Evolutionary conservation across 73 alveolate species (phyloP).

Genomic region (Symbiodinium natans): DNA sequence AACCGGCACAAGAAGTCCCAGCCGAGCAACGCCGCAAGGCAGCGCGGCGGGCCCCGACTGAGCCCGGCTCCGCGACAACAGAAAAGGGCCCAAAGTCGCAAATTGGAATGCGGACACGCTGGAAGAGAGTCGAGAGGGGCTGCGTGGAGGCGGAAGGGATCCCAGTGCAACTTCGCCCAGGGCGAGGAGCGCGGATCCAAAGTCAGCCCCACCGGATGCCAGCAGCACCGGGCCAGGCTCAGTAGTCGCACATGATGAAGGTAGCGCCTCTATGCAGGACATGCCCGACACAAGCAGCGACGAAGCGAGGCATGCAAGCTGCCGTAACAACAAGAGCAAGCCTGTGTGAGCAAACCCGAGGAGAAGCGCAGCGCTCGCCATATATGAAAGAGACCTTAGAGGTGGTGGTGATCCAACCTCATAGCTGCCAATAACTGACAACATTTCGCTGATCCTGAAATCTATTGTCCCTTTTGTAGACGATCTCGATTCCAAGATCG

Average conservation of each 20-base stretch:
- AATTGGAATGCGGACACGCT: background rate
- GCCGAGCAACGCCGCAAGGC: slow-evolving; percentile 6
- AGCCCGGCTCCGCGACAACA: background rate
- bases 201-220: background rate
- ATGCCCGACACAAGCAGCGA: slow-evolving; percentile 21
- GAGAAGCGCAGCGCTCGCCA: background rate
- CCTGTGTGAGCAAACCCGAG: background rate
- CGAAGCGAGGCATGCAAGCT: background rate
- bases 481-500: background rate
- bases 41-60: background rate
- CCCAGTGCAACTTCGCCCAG: background rate
- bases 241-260: background rate
- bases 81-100: background rate
- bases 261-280: background rate
- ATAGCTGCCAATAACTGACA: background rate
- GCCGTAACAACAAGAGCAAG: background rate
- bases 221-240: background rate
- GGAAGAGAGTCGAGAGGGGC: background rate
- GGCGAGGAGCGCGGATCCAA: background rate
- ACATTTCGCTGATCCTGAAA: background rate
- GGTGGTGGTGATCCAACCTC: background rate
- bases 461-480: background rate
- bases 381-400: background rate
- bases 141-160: background rate
- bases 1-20: background rate